Evolutionary conservation across 352 stramenopile species (phyloP), one percentile per base, ranked within the genome.

Genomic region (Plasmopara viticola): DNA sequence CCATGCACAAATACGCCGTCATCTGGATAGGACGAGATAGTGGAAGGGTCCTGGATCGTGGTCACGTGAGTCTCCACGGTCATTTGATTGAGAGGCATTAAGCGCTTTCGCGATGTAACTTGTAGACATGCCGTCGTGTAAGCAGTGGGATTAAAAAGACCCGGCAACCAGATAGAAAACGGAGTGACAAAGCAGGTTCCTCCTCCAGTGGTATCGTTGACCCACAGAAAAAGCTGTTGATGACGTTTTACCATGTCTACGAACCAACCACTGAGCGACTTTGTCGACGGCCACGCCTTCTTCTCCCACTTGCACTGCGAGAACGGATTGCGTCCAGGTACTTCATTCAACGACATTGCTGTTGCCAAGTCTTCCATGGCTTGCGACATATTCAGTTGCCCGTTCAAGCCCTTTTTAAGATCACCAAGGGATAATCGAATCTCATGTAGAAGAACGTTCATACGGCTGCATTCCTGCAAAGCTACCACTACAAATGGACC

Each of bases 51-150:
- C 47, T 89, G 84, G 53, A 97, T 96, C 38, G 78, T 97, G n/a
- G 87, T 97, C 41, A 98, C 82, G 59, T 98, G 92, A 18, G 94
- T 98, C 69, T 98, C 94, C 43, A 96, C 91, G 0, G 90, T 98
- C 87, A 97, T 98, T 51, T 97, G 86, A 68, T 98, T 96, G 34
- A 98, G 75, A 39, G 93, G 87, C 66, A 95, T 84, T 60, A 92
- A 82, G 46, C 93, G 95, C 35, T 80, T 80, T 33, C 95, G 87
- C 14, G 92, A 96, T 18, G 93, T 97, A 18, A 98, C 92, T 62
- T 98, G 95, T 51, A 97, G 78, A 58, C 97, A 94, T 29, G 94
- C 95, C 0, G 94, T 98, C 42, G 97, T 93, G 72, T 97, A 98
- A 18, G 88, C 89, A 10, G 86, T 97, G 14, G 94, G 95, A 56